A percentile compares a stretch with the other conserved stretches of the same genome.
Conservation (phyloP, 1,284 basidiomycete species). For the Cutaneotrichosporon daszewskae region DNA sequence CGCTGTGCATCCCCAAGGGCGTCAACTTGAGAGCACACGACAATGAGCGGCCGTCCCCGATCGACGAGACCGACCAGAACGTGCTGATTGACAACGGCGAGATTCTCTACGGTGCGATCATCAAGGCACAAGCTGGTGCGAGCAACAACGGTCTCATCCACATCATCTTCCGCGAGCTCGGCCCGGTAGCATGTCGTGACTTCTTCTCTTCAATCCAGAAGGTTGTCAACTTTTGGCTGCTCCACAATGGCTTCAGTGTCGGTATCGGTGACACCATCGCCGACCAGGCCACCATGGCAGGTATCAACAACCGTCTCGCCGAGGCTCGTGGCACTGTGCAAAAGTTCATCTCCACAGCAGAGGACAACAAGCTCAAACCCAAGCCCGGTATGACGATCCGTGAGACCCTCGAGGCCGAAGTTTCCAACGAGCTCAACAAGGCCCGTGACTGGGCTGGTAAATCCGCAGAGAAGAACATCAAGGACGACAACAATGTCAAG, state of each 20-base stretch:
- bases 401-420: slow-evolving; percentile 92
- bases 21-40: slow-evolving; percentile 78
- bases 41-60: slow-evolving; percentile 71
- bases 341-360: slow-evolving; percentile 68
- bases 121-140: slow-evolving; percentile 97
- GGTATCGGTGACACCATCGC: slow-evolving; percentile 99
- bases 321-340: slow-evolving; percentile 72
- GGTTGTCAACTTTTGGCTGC: slow-evolving; percentile 96
- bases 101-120: slow-evolving; percentile 88
- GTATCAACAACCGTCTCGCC: slow-evolving; percentile 77
- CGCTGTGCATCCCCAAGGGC: slow-evolving; percentile 87
- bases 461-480: slow-evolving; percentile 89
- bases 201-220: slow-evolving; percentile 92
- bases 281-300: slow-evolving; percentile 77
- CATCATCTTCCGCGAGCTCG: slow-evolving; percentile 96
- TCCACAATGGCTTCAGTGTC: slow-evolving; percentile 98
- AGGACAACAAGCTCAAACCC: slow-evolving; percentile 75
- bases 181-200: slow-evolving; percentile 83
- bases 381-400: slow-evolving; percentile 98
- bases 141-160: slow-evolving; percentile 92
- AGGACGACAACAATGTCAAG: slow-evolving; percentile 99
- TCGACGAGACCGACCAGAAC: slow-evolving; percentile 84
- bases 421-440: slow-evolving; percentile 86
- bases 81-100: slow-evolving; percentile 97
- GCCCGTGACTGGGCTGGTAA: slow-evolving; percentile 95